Evolutionary conservation across 2,329 filamentous ascomycete species (phyloP).

Genomic region (Colletotrichum brevisporum): DNA sequence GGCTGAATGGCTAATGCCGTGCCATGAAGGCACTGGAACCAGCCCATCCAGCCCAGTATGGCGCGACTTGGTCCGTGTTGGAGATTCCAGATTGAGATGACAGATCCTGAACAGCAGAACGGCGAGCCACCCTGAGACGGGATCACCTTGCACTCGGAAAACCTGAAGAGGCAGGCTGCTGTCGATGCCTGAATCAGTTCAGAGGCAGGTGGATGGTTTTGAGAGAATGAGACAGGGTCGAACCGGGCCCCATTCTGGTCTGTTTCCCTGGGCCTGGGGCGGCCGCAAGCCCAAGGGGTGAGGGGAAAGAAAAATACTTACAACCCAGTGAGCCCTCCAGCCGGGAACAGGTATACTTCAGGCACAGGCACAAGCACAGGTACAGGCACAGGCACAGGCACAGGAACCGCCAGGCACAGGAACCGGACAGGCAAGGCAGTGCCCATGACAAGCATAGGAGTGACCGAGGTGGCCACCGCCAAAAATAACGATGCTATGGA

Average conservation of each 20-base stretch:
- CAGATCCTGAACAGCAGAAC: constrained; percentile 21
- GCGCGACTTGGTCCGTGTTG: constrained; percentile 46
- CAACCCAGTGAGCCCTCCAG: background rate
- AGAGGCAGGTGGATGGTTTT: constrained; percentile 31
- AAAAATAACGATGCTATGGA: constrained; percentile 23
- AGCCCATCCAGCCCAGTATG: constrained; percentile 47
- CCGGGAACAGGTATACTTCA: constrained; percentile 29
- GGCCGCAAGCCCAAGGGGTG: constrained; percentile 20
- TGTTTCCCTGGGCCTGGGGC: constrained; percentile 23
- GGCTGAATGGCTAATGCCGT: constrained; percentile 67
- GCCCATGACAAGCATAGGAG: constrained; percentile 17
- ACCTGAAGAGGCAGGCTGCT: constrained; percentile 27
- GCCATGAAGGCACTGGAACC: constrained; percentile 55
- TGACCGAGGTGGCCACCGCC: constrained; percentile 10
- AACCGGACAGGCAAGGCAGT: constrained; percentile 9
- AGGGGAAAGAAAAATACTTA: background rate
- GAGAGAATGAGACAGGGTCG: constrained; percentile 34
- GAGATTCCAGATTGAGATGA: constrained; percentile 41
- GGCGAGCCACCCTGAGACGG: constrained; percentile 44
- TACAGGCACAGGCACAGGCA: too few species aligned
- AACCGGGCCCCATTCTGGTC: constrained; percentile 22
- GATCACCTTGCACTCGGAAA: constrained; percentile 38
- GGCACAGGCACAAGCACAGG: too few species aligned
- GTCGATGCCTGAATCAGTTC: constrained; percentile 35
- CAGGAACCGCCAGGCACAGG: too few species aligned